A percentile compares a stretch with the other conserved stretches of the same genome.
These are phyloP conservation scores for Fusarium odoratissimum DNA, from an alignment of 2,329 filamentous ascomycete species.

Conservation along the genomic window DNA sequence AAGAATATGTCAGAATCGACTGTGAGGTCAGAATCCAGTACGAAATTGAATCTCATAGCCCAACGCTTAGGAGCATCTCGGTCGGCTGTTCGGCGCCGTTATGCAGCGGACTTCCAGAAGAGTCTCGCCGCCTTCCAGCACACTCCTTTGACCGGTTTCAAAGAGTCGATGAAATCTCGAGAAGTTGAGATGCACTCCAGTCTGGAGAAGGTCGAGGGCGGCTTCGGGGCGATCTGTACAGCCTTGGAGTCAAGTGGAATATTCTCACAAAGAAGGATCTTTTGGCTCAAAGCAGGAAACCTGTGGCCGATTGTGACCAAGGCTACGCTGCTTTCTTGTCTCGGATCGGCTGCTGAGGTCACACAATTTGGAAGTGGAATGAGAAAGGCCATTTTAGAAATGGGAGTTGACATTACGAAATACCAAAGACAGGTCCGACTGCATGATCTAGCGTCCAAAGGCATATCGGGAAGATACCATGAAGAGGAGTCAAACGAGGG, in stretches of 20 bases:
- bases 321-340: slow-evolving; percentile 24
- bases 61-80: slow-evolving; percentile 16
- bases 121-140: slow-evolving; percentile 36
- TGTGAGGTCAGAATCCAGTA: slow-evolving; percentile 1
- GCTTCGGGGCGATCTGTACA: slow-evolving; percentile 14
- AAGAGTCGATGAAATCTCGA: neutral
- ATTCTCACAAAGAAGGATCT: slow-evolving; percentile 25
- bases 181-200: slow-evolving; percentile 9
- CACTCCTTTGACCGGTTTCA: slow-evolving; percentile 2
- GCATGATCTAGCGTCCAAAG: slow-evolving; percentile 65
- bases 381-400: slow-evolving; percentile 28
- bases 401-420: slow-evolving; percentile 37
- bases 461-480: slow-evolving; percentile 60
- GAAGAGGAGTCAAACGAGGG: slow-evolving; percentile 55
- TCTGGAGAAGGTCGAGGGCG: slow-evolving; percentile 1
- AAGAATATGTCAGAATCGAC: slow-evolving; percentile 6
- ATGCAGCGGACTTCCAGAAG: slow-evolving; percentile 36
- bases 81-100: slow-evolving; percentile 33
- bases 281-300: slow-evolving; percentile 40
- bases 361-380: slow-evolving; percentile 39
- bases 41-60: slow-evolving; percentile 21
- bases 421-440: slow-evolving; percentile 53
- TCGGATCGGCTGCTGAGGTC: slow-evolving; percentile 29
- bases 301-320: slow-evolving; percentile 43
- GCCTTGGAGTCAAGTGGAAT: slow-evolving; percentile 17